Conservation (phyloP, 108 stramenopile genomes). For the Pseudonitzschia multistriata region DNA sequence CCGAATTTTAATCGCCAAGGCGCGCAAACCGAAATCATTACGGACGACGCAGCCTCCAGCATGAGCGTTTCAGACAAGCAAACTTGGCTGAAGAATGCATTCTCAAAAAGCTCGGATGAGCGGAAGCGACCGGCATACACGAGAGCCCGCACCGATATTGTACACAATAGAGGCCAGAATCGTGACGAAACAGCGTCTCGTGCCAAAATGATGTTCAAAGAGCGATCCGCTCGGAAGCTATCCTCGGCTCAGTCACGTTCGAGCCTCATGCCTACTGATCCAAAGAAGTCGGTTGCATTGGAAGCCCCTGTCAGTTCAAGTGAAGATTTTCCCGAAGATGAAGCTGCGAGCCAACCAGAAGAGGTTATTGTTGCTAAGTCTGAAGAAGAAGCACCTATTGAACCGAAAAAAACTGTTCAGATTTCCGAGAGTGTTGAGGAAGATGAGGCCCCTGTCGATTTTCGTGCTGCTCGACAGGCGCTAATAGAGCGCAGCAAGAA, state of each 20-base stretch:
- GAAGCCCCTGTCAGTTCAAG: not conserved
- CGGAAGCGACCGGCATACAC: not conserved
- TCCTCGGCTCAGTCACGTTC: not conserved
- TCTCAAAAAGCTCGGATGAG: slow-evolving; percentile 38
- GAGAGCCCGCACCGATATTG: slow-evolving; percentile 34
- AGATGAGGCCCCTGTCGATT: slow-evolving; percentile 38
- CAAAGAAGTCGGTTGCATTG: not conserved
- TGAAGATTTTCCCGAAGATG: not conserved
- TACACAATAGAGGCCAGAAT: slow-evolving; percentile 24
- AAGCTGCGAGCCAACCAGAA: not conserved
- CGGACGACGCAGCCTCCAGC: slow-evolving; percentile 32
- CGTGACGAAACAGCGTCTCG: slow-evolving; percentile 37
- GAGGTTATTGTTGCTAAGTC: not conserved
- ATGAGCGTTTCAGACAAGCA: slow-evolving; percentile 69
- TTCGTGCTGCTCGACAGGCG: slow-evolving; percentile 43
- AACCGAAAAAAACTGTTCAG: not conserved
- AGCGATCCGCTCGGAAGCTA: slow-evolving; percentile 28
- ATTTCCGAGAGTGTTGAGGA: slow-evolving; percentile 22
- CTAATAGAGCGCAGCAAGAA: slow-evolving; percentile 43
- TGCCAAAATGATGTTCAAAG: slow-evolving; percentile 33
- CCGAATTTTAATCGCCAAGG: not conserved
- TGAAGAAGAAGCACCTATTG: not conserved
- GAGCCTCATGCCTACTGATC: not conserved
- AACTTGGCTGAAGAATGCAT: slow-evolving; percentile 64
- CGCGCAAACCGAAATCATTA: slow-evolving; percentile 26